phyloP scores from a whole-genome alignment of 2,329 filamentous ascomycete genomes.

The Trichophyton schoenleinii region DNA sequence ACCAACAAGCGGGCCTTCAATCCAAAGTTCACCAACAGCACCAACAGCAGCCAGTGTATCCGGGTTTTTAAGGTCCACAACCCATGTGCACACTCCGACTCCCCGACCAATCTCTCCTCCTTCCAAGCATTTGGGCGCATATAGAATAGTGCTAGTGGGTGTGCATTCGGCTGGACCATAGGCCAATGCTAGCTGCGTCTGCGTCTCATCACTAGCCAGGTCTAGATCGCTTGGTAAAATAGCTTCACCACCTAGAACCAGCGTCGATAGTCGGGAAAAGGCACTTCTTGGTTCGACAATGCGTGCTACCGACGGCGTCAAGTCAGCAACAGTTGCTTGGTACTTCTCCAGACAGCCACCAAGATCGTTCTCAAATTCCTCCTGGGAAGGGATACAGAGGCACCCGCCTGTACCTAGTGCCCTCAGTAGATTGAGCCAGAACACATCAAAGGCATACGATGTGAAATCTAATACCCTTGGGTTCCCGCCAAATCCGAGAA shows the following conservation, averaged over 20 bases:
- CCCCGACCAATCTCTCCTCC: constrained; percentile 21
- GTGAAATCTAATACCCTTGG: constrained; percentile 47
- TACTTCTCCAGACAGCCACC: constrained; percentile 38
- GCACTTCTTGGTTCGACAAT: constrained; percentile 33
- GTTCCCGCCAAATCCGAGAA: neutral
- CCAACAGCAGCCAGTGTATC: constrained; percentile 22
- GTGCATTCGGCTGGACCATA: constrained; percentile 21
- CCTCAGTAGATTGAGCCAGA: neutral
- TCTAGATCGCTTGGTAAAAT: constrained; percentile 16
- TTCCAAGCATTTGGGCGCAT: constrained; percentile 25
- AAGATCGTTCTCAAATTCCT: constrained; percentile 39
- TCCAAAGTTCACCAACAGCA: constrained; percentile 28
- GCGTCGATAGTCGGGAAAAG: constrained; percentile 25
- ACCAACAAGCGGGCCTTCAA: constrained; percentile 28
- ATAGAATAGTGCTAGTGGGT: constrained; percentile 28
- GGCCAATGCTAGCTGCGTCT: constrained; percentile 27
- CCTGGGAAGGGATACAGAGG: constrained; percentile 44
- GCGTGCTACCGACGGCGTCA: constrained; percentile 47
- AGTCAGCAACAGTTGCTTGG: constrained; percentile 42
- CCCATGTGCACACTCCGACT: constrained; percentile 15
- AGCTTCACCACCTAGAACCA: constrained; percentile 24
- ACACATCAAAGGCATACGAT: constrained; percentile 5
- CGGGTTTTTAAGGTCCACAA: constrained; percentile 16
- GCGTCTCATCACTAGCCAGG: constrained; percentile 18
- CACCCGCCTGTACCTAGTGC: constrained; percentile 46